A percentile compares a stretch with the other conserved stretches of the same genome.
phyloP scores from a whole-genome alignment of 164 flowering plant species.

The Chloranthus sessilifolius region DNA sequence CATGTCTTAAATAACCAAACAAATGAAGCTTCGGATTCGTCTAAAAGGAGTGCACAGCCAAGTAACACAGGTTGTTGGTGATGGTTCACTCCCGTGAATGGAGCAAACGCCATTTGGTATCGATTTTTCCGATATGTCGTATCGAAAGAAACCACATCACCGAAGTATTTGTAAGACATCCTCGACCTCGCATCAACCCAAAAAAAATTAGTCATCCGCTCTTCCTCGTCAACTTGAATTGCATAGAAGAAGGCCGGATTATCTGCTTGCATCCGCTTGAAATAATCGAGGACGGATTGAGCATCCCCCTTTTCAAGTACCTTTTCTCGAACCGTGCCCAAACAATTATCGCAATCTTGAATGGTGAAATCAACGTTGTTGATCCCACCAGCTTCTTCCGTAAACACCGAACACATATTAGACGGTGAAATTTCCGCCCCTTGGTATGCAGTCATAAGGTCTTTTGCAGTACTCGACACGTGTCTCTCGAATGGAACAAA shows the following conservation, averaged over 20 bases:
- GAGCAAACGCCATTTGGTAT: conserved; percentile 6
- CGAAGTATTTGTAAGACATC: conserved; percentile 3
- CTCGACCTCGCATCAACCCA: conserved; percentile 7
- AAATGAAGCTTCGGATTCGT: conserved; percentile 6
- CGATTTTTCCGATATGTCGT: conserved; percentile 6
- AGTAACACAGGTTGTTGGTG: conserved; percentile 8
- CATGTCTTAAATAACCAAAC: conserved; percentile 11
- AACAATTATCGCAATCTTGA: neutral
- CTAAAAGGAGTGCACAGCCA: conserved; percentile 6
- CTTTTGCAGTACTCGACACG: neutral
- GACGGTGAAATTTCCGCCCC: neutral
- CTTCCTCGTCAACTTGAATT: conserved; percentile 5
- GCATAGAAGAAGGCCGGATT: conserved; percentile 6
- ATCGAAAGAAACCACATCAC: conserved; percentile 9
- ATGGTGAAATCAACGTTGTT: neutral
- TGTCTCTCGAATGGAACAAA: neutral
- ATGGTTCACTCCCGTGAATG: conserved; percentile 11
- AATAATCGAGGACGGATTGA: neutral
- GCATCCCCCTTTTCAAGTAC: conserved; percentile 7
- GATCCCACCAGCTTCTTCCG: neutral
- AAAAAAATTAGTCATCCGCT: conserved; percentile 5
- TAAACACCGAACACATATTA: neutral
- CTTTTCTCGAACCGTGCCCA: neutral
- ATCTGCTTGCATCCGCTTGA: neutral
- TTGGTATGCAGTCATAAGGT: neutral